phyloP scores from a whole-genome alignment of 2,329 filamentous ascomycete genomes.

The Penicillium sp. region DNA sequence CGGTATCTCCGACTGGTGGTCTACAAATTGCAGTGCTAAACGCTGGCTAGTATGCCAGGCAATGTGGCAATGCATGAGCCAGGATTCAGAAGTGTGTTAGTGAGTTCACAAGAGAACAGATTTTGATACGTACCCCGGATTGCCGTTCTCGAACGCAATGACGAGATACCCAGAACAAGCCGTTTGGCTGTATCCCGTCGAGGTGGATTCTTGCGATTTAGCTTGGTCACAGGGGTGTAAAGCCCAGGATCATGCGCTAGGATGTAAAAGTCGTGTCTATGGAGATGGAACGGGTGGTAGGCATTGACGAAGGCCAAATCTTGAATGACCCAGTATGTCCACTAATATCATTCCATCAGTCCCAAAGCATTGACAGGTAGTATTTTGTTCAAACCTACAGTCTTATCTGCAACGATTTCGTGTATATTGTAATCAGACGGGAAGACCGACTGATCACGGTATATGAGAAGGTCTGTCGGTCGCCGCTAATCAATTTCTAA shows the following conservation, averaged over 20 bases:
- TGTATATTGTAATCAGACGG: too few relatives aligned
- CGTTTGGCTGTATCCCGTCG: slow-evolving; percentile 11
- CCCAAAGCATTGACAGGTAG: too few relatives aligned
- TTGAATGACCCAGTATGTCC: too few relatives aligned
- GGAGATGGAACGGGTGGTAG: too few relatives aligned
- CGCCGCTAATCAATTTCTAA: too few relatives aligned
- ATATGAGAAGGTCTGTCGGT: too few relatives aligned
- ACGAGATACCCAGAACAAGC: not conserved
- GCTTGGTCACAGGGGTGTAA: not conserved
- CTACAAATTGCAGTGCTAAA: not conserved
- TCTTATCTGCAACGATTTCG: too few relatives aligned
- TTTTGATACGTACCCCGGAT: not conserved
- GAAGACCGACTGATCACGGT: too few relatives aligned
- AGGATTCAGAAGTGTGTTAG: not conserved
- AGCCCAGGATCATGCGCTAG: slow-evolving; percentile 39
- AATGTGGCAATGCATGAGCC: not conserved
- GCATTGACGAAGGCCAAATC: too few relatives aligned
- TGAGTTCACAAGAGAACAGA: not conserved
- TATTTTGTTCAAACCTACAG: too few relatives aligned
- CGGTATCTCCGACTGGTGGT: not conserved
- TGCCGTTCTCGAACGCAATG: not conserved
- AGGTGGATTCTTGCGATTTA: slow-evolving; percentile 8
- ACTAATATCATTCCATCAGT: too few relatives aligned
- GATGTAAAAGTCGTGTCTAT: too few relatives aligned
- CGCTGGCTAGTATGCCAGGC: not conserved